Evolutionary conservation across 176 grass and related monocot genomes (phyloP).

Genomic region (Rhynchospora pubera): DNA sequence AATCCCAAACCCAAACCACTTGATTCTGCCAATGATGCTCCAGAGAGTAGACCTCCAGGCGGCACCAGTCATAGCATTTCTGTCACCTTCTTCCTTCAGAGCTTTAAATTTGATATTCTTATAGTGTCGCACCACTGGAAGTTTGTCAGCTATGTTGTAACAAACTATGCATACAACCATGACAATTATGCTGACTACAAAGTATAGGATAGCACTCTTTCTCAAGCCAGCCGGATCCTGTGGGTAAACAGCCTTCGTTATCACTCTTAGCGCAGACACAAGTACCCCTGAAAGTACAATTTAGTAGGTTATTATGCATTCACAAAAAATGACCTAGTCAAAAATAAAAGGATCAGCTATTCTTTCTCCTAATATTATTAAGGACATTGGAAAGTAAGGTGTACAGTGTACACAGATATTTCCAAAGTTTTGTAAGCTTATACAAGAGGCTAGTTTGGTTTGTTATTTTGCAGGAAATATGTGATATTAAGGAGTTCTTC

Average conservation of each 20-base stretch:
- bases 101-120: slow-evolving; percentile 58
- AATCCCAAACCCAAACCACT: slow-evolving; percentile 65
- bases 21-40: slow-evolving; percentile 68
- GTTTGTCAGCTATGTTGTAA: slow-evolving; percentile 62
- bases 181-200: slow-evolving; percentile 56
- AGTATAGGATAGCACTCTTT: slow-evolving; percentile 83
- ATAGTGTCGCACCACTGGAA: slow-evolving; percentile 65
- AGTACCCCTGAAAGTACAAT: slow-evolving; percentile 59
- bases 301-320: not conserved
- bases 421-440: not conserved
- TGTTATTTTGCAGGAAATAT: not conserved
- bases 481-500: not conserved
- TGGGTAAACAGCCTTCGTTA: slow-evolving; percentile 78
- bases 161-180: slow-evolving; percentile 83
- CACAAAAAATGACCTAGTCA: not conserved
- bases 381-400: not conserved
- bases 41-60: slow-evolving; percentile 81
- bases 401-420: not conserved
- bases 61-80: slow-evolving; percentile 38
- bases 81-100: slow-evolving; percentile 48
- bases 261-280: slow-evolving; percentile 64
- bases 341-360: not conserved
- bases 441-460: not conserved
- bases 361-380: not conserved
- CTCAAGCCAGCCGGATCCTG: slow-evolving; percentile 65